Conservation (phyloP, 352 stramenopile species). For the Thalassiosira exigua region DNA sequence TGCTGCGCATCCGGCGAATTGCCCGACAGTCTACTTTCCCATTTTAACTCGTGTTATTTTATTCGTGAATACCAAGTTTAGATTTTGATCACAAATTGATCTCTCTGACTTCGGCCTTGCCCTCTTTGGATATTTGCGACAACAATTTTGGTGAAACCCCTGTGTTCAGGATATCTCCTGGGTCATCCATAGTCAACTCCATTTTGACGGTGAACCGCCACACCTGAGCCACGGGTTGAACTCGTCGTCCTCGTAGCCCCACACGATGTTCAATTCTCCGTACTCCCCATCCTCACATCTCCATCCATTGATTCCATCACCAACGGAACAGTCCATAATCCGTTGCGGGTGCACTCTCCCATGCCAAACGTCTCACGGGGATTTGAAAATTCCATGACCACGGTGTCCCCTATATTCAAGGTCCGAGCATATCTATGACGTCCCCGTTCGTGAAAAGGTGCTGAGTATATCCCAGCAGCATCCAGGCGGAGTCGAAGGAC, state of each 20-base stretch:
- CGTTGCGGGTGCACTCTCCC: slow-evolving; percentile 78
- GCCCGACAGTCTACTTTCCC: no score
- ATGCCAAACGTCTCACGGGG: slow-evolving; percentile 79
- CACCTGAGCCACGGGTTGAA: slow-evolving; percentile 81
- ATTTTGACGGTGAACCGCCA: slow-evolving; percentile 76
- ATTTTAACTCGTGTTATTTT: no score
- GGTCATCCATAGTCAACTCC: slow-evolving; percentile 57
- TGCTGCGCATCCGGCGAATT: no score
- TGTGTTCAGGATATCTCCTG: slow-evolving; percentile 37
- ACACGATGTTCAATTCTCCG: slow-evolving; percentile 78
- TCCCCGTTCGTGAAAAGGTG: slow-evolving; percentile 80
- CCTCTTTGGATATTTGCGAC: slow-evolving; percentile 39
- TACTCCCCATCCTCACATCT: slow-evolving; percentile 64
- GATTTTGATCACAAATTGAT: no score
- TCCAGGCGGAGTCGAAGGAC: slow-evolving; percentile 74
- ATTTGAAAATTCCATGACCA: slow-evolving; percentile 80
- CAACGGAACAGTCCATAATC: slow-evolving; percentile 76
- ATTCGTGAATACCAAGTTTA: no score
- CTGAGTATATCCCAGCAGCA: slow-evolving; percentile 77
- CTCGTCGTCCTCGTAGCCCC: slow-evolving; percentile 79
- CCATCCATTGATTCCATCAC: slow-evolving; percentile 56
- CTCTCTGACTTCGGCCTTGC: slow-evolving; percentile 57
- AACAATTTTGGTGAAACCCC: slow-evolving; percentile 11
- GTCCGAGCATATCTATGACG: slow-evolving; percentile 56
- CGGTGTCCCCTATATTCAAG: slow-evolving; percentile 59